phyloP scores from a whole-genome alignment of 768 basidiomycete genomes.

The Termitomyces sp. region DNA sequence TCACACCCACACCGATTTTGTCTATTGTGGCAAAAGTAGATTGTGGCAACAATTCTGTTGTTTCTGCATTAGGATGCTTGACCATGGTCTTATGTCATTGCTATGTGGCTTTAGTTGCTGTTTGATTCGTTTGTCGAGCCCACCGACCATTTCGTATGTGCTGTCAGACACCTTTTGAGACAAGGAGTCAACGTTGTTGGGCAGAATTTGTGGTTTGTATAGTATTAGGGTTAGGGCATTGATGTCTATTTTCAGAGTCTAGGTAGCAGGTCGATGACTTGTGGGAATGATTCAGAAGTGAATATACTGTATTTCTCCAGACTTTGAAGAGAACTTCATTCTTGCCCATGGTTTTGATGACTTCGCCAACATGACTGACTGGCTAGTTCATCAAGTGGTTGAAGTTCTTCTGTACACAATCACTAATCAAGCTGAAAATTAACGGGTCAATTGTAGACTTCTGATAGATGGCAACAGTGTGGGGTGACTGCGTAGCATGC shows the following conservation, averaged over 20 bases:
- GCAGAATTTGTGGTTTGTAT: slow-evolving; percentile 96
- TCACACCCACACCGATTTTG: too few relatives aligned
- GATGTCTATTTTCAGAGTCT: slow-evolving; percentile 80
- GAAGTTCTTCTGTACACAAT: slow-evolving; percentile 73
- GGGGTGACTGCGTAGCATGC: slow-evolving; percentile 34
- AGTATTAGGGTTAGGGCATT: slow-evolving; percentile 77
- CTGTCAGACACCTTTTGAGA: slow-evolving; percentile 99
- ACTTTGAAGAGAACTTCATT: slow-evolving; percentile 98
- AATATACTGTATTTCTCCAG: slow-evolving; percentile 97
- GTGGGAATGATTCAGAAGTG: too few relatives aligned
- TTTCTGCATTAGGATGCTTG: too few relatives aligned
- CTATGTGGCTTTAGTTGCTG: too few relatives aligned
- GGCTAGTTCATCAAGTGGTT: slow-evolving; percentile 43
- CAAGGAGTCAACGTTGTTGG: slow-evolving; percentile 97
- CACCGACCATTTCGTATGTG: slow-evolving; percentile 99
- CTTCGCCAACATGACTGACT: slow-evolving; percentile 95
- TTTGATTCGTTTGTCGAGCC: slow-evolving; percentile 59
- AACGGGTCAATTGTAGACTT: neutral
- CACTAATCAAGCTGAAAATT: slow-evolving; percentile 69
- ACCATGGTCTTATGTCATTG: too few relatives aligned
- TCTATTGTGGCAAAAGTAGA: too few relatives aligned
- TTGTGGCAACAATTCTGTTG: too few relatives aligned
- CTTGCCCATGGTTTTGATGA: slow-evolving; percentile 99
- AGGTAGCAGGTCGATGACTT: slow-evolving; percentile 80
- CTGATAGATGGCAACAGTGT: neutral